Base-by-base conservation (phyloP, 78 protist genomes). In the Dictyostelium citrinum region DNA sequence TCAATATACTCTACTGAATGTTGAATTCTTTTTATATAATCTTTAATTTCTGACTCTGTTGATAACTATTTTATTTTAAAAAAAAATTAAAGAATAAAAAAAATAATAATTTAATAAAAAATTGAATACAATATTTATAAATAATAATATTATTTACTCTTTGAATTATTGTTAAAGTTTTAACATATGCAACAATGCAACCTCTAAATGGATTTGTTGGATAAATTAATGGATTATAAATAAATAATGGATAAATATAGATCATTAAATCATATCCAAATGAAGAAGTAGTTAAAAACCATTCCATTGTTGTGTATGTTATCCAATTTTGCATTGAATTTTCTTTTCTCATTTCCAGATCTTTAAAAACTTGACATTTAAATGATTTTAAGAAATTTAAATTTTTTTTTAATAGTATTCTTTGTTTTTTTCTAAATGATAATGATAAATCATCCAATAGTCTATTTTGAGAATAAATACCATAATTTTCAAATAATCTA, bases 191-290 rank as follows among this genome's bases (percentile, higher is more conserved):
- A 46, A 39, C 37, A 1, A 83, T 72, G 14, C 31, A 14, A 35
- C 90, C 90, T 51, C 72, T 43, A 51, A 41, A 83, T 17, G n/a
- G 39, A 72, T 83, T 83, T 4, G 68, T 46, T 46, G 90, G 90
- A 72, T 31, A 83, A 22, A 83, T 51, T 22, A 75, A 46, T 2
- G 78, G 90, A 55, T 61, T 43, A 51, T 83, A 33, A 12, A 41
- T 29, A 55, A 49, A 83, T 8, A 83, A 64, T 10, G 90, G 90
- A 20, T 45, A 67, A n/a, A 31, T 55, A 20, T 83, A 83, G 27
- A 70, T 43, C 70, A 49, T 70, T 9, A 72, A 43, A n/a, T 70
- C 33, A 55, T 72, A 64, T n/a, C 90, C 90, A 24, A 72, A 33
- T 11, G 76, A n/a, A 0, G 71, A 17, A 1, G 90, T 72, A 20